These are phyloP conservation scores for Marasmius tenuissimus DNA, from an alignment of 1,284 basidiomycete species.

Conservation along the genomic window DNA sequence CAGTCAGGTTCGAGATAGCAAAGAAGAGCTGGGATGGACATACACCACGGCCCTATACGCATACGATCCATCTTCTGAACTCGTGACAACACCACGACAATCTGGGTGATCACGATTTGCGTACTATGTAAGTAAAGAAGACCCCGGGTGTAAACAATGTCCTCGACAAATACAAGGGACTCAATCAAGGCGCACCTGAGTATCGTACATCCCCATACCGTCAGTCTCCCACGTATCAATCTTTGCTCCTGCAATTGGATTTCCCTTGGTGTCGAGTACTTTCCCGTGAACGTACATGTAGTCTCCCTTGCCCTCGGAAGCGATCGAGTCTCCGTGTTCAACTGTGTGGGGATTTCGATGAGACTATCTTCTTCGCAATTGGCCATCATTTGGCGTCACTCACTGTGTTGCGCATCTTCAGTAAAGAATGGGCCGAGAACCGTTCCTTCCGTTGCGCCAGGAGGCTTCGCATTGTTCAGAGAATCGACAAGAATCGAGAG, in stretches of 20 bases:
- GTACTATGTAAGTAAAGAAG: slow-evolving; percentile 70
- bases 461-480: slow-evolving; percentile 71
- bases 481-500: slow-evolving; percentile 78
- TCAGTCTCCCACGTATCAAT: slow-evolving; percentile 93
- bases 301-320: slow-evolving; percentile 81
- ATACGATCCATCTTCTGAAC: slow-evolving; percentile 66
- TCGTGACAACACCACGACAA: slow-evolving; percentile 71
- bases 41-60: slow-evolving; percentile 73
- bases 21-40: slow-evolving; percentile 14
- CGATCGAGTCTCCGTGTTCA: slow-evolving; percentile 60
- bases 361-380: no score
- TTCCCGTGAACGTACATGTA: slow-evolving; percentile 80
- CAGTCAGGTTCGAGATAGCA: not conserved
- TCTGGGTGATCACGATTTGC: slow-evolving; percentile 60
- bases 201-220: slow-evolving; percentile 58
- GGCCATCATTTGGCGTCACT: slow-evolving; percentile 20
- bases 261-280: slow-evolving; percentile 63
- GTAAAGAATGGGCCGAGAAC: slow-evolving; percentile 87
- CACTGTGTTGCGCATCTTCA: slow-evolving; percentile 75
- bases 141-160: slow-evolving; percentile 19
- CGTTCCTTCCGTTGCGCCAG: slow-evolving; percentile 70
- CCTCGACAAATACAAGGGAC: not conserved
- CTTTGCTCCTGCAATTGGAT: slow-evolving; percentile 62
- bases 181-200: slow-evolving; percentile 31
- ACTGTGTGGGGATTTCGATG: slow-evolving; percentile 35